Percentiles rank a stretch among this genome's conserved stretches.
These are phyloP conservation scores for Penstemon eatonii DNA, from an alignment of 257 asterid genomes.

Conservation along the genomic window DNA sequence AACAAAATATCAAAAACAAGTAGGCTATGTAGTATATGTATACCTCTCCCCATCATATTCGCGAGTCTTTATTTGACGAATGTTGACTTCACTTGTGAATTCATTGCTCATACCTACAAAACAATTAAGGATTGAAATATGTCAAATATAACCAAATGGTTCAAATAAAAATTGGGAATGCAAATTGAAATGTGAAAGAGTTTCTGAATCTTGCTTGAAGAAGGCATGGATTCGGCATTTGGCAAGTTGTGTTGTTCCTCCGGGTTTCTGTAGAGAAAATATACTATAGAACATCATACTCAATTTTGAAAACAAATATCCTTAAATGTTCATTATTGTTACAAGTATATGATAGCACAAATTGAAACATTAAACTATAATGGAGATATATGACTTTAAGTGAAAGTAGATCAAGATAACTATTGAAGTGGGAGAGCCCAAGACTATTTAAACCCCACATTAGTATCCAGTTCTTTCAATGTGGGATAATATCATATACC, in stretches of 20 bases:
- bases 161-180: not conserved
- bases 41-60: slow-evolving; percentile 28
- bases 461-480: too few relatives aligned
- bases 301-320: not conserved
- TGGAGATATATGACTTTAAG: not conserved
- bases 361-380: too few relatives aligned
- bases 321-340: not conserved
- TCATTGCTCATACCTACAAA: not conserved
- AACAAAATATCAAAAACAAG: not conserved
- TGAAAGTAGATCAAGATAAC: not conserved
- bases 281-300: not conserved
- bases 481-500: too few relatives aligned
- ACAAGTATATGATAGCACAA: too few relatives aligned
- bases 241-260: not conserved
- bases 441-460: not conserved
- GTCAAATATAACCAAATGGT: not conserved
- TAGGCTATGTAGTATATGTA: not conserved
- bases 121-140: not conserved
- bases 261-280: slow-evolving; percentile 26
- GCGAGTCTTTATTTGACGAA: slow-evolving; percentile 16
- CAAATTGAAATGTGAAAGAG: not conserved
- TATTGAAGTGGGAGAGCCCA: not conserved
- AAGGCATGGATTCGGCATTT: slow-evolving; percentile 22
- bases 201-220: slow-evolving; percentile 32
- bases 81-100: slow-evolving; percentile 11